Conservation (phyloP, 2,329 filamentous ascomycete species). For the Pseudogymnoascus sp. region DNA sequence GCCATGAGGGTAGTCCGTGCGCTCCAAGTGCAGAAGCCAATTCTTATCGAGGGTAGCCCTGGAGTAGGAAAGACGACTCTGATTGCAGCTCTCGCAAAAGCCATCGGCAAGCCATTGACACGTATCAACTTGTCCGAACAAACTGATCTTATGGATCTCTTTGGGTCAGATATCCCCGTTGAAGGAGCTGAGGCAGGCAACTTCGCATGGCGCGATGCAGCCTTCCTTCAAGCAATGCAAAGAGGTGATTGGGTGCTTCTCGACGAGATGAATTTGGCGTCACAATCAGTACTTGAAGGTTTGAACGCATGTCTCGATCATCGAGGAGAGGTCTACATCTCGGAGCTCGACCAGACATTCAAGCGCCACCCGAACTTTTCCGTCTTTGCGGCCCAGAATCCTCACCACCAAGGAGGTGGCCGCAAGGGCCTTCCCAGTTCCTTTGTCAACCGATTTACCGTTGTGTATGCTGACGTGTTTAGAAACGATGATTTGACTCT, state of each 20-base stretch:
- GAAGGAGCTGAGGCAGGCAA: slow-evolving; percentile 86
- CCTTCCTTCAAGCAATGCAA: slow-evolving; percentile 94
- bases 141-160: slow-evolving; percentile 94
- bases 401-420: slow-evolving; percentile 92
- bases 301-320: slow-evolving; percentile 96
- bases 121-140: slow-evolving; percentile 97
- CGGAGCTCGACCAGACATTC: slow-evolving; percentile 91
- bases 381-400: slow-evolving; percentile 96
- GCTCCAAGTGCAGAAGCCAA: slow-evolving; percentile 80
- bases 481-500: slow-evolving; percentile 68
- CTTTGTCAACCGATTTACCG: slow-evolving; percentile 96
- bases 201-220: slow-evolving; percentile 92
- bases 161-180: slow-evolving; percentile 90
- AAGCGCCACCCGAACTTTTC: slow-evolving; percentile 80
- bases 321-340: slow-evolving; percentile 88
- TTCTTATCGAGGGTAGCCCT: slow-evolving; percentile 92
- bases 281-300: slow-evolving; percentile 91
- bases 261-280: slow-evolving; percentile 98
- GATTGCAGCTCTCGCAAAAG: slow-evolving; percentile 72
- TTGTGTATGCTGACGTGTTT: slow-evolving; percentile 93
- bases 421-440: slow-evolving; percentile 90
- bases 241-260: slow-evolving; percentile 92
- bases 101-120: slow-evolving; percentile 73
- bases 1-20: slow-evolving; percentile 86
- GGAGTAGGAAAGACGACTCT: slow-evolving; percentile 97